Evolutionary conservation across 371 early-diverging fungal genomes (phyloP).

Genomic region (Thermomucor indicae-seudaticae): DNA sequence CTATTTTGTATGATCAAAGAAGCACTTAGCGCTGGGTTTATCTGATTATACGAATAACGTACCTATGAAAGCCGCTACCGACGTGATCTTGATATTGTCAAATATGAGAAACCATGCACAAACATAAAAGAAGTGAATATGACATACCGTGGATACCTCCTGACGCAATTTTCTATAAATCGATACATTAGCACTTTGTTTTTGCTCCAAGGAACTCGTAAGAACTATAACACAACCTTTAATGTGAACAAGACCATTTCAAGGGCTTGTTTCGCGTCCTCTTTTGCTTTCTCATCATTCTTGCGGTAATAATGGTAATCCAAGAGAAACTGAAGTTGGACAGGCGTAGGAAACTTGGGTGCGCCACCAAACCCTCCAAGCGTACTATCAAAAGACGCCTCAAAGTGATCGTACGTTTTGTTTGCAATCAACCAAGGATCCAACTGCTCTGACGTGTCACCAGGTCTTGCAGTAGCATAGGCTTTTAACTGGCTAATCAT

Average conservation of each 20-base stretch:
- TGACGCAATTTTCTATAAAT: constrained; percentile 35
- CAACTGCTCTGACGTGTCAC: constrained; percentile 6
- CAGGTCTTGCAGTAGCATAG: constrained; percentile 23
- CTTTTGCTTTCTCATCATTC: constrained; percentile 16
- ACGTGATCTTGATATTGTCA: constrained; percentile 52
- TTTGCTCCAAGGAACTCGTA: background rate
- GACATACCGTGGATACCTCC: constrained; percentile 63
- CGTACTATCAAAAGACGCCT: constrained; percentile 37
- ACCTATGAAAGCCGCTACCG: constrained; percentile 60
- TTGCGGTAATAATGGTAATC: constrained; percentile 36
- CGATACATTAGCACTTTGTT: background rate
- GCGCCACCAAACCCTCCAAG: constrained; percentile 60
- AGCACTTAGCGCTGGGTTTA: constrained; percentile 2
- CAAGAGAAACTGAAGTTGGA: constrained; percentile 52
- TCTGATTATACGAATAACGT: constrained; percentile 2
- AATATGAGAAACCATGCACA: no score
- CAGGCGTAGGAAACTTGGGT: constrained; percentile 69
- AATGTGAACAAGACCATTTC: constrained; percentile 59
- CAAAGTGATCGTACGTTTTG: constrained; percentile 35
- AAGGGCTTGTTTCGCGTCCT: constrained; percentile 33
- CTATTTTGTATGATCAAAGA: constrained; percentile 14
- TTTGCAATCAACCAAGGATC: constrained; percentile 16
- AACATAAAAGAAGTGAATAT: no score
- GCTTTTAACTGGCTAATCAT: constrained; percentile 40
- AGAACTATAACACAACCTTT: constrained; percentile 18